Evolutionary conservation across 768 basidiomycete genomes (phyloP).

Genomic region (Guyanaporus albipodus): DNA sequence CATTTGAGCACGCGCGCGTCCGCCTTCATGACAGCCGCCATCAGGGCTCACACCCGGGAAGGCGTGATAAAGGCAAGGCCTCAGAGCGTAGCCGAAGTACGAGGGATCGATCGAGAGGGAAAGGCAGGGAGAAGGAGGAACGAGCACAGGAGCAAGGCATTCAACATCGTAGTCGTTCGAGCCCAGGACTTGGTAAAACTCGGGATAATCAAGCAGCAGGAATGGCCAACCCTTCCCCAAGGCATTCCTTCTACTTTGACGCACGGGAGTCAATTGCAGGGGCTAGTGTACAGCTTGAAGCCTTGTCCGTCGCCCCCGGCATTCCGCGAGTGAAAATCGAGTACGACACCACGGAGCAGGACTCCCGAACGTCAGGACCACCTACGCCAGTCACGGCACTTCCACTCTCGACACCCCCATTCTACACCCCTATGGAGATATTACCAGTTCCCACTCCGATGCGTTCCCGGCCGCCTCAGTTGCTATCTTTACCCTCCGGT

Average conservation of each 20-base stretch:
- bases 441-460: conserved; percentile 13
- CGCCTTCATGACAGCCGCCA: conserved; percentile 46
- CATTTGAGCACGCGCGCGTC: conserved; percentile 92
- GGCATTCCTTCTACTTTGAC: conserved; percentile 8
- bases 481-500: conserved; percentile 2
- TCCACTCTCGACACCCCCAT: conserved; percentile 22
- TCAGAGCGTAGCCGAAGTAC: conserved; percentile 14
- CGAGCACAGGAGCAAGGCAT: conserved; percentile 4
- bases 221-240: background rate
- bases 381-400: conserved; percentile 20
- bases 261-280: background rate
- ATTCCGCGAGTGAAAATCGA: conserved; percentile 23
- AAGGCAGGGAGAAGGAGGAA: conserved; percentile 3
- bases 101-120: conserved; percentile 7
- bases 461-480: conserved; percentile 5
- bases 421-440: conserved; percentile 28
- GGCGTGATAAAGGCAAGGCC: conserved; percentile 18
- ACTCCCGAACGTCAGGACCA: conserved; percentile 18
- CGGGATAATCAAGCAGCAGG: background rate
- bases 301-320: background rate
- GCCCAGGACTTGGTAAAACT: conserved; percentile 7
- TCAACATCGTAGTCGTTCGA: conserved; percentile 21
- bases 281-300: background rate
- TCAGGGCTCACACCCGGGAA: conserved; percentile 28
- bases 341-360: conserved; percentile 21